Evolutionary conservation across 495 filamentous ascomycete genomes (phyloP), one percentile per base, ranked within the genome.

Genomic region (Amniculicola lignicola): DNA sequence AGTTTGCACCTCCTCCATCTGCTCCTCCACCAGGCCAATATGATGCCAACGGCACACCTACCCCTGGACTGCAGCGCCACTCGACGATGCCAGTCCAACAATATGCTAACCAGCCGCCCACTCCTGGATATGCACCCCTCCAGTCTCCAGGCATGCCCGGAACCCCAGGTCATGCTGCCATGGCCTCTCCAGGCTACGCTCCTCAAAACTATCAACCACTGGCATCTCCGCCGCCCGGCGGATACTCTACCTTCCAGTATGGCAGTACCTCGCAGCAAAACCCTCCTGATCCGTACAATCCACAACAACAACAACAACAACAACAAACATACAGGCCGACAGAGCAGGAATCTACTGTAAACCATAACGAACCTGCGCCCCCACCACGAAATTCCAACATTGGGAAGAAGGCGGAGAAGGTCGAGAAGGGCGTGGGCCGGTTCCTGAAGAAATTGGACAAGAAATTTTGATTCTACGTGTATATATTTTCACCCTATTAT

Each of bases 391-490:
- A 72, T 15, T 76, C 79, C 15, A 86, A 77, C 65, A 64, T 95
- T 21, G 89, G 91, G 61, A 79, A 85, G 46, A 72, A 77, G 38
- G 83, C 84, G n/a, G 79, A 76, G 1, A 75, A 78, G 60, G 59
- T 93, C 42, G 90, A 96, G 73, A 86, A 82, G 69, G 83, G 86
- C 2, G 82, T 95, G 12, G 85, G 85, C 52, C 77, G 85, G 29
- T 85, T 94, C 69, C 74, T 96, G 64, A 95, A 90, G 82, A 90
- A 82, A 72, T 75, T 95, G 65, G 90, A 95, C 77, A 93, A 93
- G 80, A 86, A 81, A 67, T 81, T 92, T 68, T 86, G 75, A 47
- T 4, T 38, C 29, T 33, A n/a, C 29, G 7, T 7, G 23, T 37
- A 39, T 19, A 6, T 19, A 40, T 18, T 6, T 6, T 16, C 37